Evolutionary conservation across 257 asterid species (phyloP).

Genomic region (Cruciata laevipes): DNA sequence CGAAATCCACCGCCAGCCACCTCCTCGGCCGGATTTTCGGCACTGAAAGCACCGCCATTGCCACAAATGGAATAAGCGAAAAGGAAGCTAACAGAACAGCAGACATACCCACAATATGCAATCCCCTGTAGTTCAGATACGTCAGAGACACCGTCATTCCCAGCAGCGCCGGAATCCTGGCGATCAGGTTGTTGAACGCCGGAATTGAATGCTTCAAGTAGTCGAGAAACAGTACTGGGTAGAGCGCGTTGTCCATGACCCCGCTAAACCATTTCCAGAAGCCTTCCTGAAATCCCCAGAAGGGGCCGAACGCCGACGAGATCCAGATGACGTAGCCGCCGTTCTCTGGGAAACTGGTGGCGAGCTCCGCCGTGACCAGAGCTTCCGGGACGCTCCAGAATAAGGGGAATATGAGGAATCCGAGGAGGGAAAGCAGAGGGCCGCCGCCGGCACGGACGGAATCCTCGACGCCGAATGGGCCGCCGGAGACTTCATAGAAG

Average conservation of each 20-base stretch:
- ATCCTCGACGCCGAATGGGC: constrained; percentile 91
- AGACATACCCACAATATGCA: constrained; percentile 68
- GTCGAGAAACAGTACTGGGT: constrained; percentile 85
- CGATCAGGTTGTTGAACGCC: constrained; percentile 31
- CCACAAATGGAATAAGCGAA: constrained; percentile 63
- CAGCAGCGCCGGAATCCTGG: constrained; percentile 64
- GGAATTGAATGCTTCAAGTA: constrained; percentile 80
- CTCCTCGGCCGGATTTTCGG: constrained; percentile 53
- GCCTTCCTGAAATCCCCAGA: constrained; percentile 85
- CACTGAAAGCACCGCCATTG: constrained; percentile 48
- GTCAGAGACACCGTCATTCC: constrained; percentile 58
- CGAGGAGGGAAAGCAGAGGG: constrained; percentile 61
- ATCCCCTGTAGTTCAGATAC: constrained; percentile 64
- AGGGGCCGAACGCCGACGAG: constrained; percentile 75
- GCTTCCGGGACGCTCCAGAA: constrained; percentile 93
- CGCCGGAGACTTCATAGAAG: constrained; percentile 90
- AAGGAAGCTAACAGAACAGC: constrained; percentile 72
- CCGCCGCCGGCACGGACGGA: constrained; percentile 79
- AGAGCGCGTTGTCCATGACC: constrained; percentile 88
- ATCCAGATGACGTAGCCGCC: constrained; percentile 89
- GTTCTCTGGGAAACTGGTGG: constrained; percentile 76
- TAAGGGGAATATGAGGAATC: constrained; percentile 70
- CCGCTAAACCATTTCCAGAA: constrained; percentile 97
- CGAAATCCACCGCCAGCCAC: constrained; percentile 55
- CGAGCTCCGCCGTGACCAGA: constrained; percentile 69